Evolutionary conservation across 2,329 filamentous ascomycete species (phyloP).

Genomic region (Penicillium olsonii): DNA sequence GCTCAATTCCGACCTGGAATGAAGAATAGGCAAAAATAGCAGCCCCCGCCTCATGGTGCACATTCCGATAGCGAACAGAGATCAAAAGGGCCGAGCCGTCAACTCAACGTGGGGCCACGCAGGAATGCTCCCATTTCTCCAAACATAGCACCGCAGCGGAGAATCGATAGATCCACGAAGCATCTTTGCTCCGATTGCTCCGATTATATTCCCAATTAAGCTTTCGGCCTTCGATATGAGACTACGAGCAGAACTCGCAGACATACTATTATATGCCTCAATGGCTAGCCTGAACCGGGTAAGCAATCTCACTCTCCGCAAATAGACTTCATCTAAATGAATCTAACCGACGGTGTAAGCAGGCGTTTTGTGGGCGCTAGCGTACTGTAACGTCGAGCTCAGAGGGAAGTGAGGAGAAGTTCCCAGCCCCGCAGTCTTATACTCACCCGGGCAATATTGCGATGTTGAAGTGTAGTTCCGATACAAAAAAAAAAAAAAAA

Average conservation of each 20-base stretch:
- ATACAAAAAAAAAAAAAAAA: neutral
- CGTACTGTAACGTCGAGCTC: slow-evolving; percentile 6
- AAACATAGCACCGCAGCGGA: neutral
- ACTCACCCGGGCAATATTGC: neutral
- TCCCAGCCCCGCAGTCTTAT: slow-evolving; percentile 2
- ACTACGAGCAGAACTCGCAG: neutral
- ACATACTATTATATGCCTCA: slow-evolving; percentile 1
- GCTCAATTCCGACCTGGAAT: neutral
- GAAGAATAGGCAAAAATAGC: neutral
- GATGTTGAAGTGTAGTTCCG: neutral
- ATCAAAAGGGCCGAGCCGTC: slow-evolving; percentile 20
- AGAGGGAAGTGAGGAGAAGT: slow-evolving; percentile 6
- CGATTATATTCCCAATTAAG: neutral
- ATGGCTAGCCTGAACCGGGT: slow-evolving; percentile 2
- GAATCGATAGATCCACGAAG: neutral
- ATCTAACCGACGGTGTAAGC: slow-evolving; percentile 2
- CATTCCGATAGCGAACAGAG: slow-evolving; percentile 3
- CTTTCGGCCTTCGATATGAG: neutral
- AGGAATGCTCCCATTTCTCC: slow-evolving; percentile 16
- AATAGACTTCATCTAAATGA: neutral
- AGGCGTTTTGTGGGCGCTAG: slow-evolving; percentile 14
- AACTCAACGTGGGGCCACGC: slow-evolving; percentile 25
- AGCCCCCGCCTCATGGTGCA: neutral
- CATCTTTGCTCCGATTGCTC: neutral
- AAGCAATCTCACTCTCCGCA: neutral